phyloP scores from a whole-genome alignment of 139 green algal species.

The Choricystis sp. region DNA sequence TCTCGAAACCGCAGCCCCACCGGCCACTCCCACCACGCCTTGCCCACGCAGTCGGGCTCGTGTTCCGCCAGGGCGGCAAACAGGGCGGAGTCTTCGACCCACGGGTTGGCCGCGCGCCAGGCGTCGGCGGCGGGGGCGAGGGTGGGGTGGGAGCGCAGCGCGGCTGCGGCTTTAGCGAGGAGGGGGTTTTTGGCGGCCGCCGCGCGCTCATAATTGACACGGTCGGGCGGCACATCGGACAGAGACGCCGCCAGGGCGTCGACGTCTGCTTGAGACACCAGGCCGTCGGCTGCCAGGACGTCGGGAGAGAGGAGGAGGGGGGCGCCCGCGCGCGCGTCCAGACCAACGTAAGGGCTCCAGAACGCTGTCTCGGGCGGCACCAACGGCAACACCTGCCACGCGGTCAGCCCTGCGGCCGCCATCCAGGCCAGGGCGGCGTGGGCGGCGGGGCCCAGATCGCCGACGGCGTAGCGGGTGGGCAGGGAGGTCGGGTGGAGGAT shows the following conservation, averaged over 20 bases:
- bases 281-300: slow-evolving; percentile 58
- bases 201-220: neutral
- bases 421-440: slow-evolving; percentile 79
- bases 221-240: neutral
- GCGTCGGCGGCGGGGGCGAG: slow-evolving; percentile 20
- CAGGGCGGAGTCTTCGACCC: slow-evolving; percentile 81
- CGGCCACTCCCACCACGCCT: slow-evolving; percentile 90
- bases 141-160: slow-evolving; percentile 27
- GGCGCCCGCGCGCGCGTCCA: slow-evolving; percentile 86
- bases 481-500: slow-evolving; percentile 90
- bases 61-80: slow-evolving; percentile 51
- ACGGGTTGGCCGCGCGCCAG: slow-evolving; percentile 48
- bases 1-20: slow-evolving; percentile 32
- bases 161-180: slow-evolving; percentile 44
- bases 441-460: slow-evolving; percentile 67
- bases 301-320: slow-evolving; percentile 78
- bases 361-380: slow-evolving; percentile 81
- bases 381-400: slow-evolving; percentile 83
- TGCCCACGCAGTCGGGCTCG: slow-evolving; percentile 11
- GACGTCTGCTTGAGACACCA: slow-evolving; percentile 48
- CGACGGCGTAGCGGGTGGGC: slow-evolving; percentile 68
- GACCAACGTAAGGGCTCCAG: slow-evolving; percentile 85
- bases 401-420: slow-evolving; percentile 32
- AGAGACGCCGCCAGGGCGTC: slow-evolving; percentile 11
- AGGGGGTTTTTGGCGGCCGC: slow-evolving; percentile 39